Conservation (phyloP, 176 grass and related monocot species). For the Aegilops longissima region DNA sequence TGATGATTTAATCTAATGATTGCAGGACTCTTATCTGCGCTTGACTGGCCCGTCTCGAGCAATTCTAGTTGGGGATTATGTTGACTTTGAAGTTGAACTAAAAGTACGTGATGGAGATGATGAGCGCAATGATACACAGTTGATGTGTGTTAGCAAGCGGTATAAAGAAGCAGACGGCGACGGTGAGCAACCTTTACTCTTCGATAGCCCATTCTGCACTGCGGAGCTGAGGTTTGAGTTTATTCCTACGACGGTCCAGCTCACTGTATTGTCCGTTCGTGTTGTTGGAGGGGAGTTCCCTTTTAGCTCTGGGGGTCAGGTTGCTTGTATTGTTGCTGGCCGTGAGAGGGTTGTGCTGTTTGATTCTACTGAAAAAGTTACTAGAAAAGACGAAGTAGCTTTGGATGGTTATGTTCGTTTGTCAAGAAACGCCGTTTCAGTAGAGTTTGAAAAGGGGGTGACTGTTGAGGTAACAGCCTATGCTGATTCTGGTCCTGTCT, state of each 20-base stretch:
- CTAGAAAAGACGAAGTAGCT: too few species aligned
- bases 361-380: too few species aligned
- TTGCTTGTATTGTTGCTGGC: neutral
- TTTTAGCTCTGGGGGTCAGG: neutral
- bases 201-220: neutral
- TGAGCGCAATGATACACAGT: neutral
- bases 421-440: too few species aligned
- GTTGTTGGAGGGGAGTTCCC: neutral
- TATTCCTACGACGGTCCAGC: neutral
- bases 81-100: neutral
- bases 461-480: too few species aligned
- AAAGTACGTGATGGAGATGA: neutral
- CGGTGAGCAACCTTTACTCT: too few species aligned
- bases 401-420: too few species aligned
- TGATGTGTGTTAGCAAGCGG: neutral
- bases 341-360: too few species aligned
- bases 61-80: neutral
- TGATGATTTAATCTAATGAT: neutral
- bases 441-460: too few species aligned
- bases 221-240: neutral
- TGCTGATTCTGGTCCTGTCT: too few species aligned
- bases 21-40: neutral
- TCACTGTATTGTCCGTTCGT: neutral
- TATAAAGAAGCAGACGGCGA: neutral
- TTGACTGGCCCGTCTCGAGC: neutral